Evolutionary conservation across 768 basidiomycete genomes (phyloP), one percentile per base, ranked within the genome.

Genomic region (Cystofilobasidium macerans): DNA sequence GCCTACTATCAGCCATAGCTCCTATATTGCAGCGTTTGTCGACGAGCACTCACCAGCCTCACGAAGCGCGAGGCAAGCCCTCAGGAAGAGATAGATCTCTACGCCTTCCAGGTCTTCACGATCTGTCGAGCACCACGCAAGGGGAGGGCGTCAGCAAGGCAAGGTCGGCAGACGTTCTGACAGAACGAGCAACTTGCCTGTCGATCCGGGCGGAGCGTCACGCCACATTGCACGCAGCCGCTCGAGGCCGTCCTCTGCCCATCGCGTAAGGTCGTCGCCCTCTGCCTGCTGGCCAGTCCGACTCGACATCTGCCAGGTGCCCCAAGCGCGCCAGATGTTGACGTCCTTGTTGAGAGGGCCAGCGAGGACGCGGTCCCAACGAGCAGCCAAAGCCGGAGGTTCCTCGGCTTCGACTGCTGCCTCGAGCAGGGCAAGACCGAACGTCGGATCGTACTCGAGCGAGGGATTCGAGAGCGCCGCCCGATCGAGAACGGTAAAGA

Each of bases 371-470:
- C 62, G 71, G 30, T 70, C 64, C 78, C 78, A 79, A 22, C 74
- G 57, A 28, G 58, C 62, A 0, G 74, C 71, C 3, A 77, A 66
- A 42, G 73, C 72, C 13, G 67, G 64, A 1, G 73, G 68, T 4
- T 73, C 70, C 71, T 75, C 76, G 51, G 77, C 69, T 13, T 71
- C 70, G n/a, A 72, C 72, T 0, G 76, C 77, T 3, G 73, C 72
- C 2, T 68, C 54, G 9, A 78, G 71, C 56, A 74, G 72, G 0
- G 76, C 76, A 6, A 77, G 69, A 53, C 76, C 71, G 8, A 79
- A 71, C 16, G 42, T 54, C 0, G 71, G 58, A 0, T 73, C 71
- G 2, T 24, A 28, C 20, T 59, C 68, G 67, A 76, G 77, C 0
- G 32, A 35, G 0, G 70, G 65, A 5, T 69, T 59, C 1, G 71